phyloP scores from a whole-genome alignment of 2,329 filamentous ascomycete species.

The Cladophialophora chaetospira region DNA sequence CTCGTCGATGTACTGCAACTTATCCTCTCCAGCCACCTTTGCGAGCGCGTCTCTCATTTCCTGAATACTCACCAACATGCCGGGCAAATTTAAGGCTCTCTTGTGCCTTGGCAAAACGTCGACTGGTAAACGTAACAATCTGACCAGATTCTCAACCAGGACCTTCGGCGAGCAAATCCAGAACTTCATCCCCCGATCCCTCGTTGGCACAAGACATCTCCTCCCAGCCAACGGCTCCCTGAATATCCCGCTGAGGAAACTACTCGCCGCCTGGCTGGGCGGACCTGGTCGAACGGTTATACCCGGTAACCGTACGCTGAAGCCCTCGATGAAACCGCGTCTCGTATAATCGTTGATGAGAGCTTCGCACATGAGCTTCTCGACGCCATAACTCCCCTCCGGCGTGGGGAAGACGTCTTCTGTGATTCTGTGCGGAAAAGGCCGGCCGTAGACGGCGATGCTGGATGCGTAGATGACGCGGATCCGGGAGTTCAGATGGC shows the following conservation, averaged over 20 bases:
- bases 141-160: slow-evolving; percentile 53
- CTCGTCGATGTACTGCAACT: slow-evolving; percentile 56
- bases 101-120: slow-evolving; percentile 47
- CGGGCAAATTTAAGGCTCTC: slow-evolving; percentile 59
- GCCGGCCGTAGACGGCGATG: slow-evolving; percentile 63
- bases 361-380: slow-evolving; percentile 63
- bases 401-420: slow-evolving; percentile 58
- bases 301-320: slow-evolving; percentile 61
- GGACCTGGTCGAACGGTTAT: slow-evolving; percentile 57
- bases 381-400: slow-evolving; percentile 62
- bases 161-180: slow-evolving; percentile 57
- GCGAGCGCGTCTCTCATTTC: slow-evolving; percentile 59
- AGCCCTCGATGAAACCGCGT: slow-evolving; percentile 58
- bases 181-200: slow-evolving; percentile 49
- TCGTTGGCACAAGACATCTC: slow-evolving; percentile 53
- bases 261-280: slow-evolving; percentile 54
- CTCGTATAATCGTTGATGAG: slow-evolving; percentile 64
- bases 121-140: not conserved
- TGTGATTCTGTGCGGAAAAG: slow-evolving; percentile 53
- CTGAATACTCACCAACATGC: slow-evolving; percentile 52
- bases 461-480: slow-evolving; percentile 63
- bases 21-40: slow-evolving; percentile 59
- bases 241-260: slow-evolving; percentile 56
- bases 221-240: slow-evolving; percentile 55
- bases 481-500: slow-evolving; percentile 52